Conservation (phyloP, 768 basidiomycete species). For the Hydnomerulius pinastri region DNA sequence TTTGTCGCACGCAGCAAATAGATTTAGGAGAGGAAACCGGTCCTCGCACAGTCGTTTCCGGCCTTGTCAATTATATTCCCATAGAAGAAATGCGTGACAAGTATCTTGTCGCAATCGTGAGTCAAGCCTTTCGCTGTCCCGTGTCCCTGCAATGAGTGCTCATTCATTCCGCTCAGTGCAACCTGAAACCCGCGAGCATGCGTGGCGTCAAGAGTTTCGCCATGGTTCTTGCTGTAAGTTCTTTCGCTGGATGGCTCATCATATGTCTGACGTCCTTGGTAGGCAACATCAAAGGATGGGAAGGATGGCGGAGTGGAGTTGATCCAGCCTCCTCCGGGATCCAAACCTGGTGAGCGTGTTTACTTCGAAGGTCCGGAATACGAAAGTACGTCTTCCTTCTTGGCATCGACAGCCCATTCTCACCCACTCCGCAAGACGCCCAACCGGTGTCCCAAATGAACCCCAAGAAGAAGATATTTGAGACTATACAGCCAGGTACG, state of each 20-base stretch:
- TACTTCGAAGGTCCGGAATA: conserved; percentile 93
- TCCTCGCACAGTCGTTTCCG: conserved; percentile 95
- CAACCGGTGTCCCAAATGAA: conserved; percentile 84
- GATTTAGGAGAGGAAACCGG: conserved; percentile 94
- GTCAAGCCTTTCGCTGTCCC: conserved; percentile 18
- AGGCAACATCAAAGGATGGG: conserved; percentile 91
- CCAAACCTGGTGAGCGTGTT: conserved; percentile 89
- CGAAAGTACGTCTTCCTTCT: conserved; percentile 55
- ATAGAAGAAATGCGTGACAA: conserved; percentile 91
- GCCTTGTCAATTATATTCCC: conserved; percentile 93
- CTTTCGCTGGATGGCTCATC: neutral
- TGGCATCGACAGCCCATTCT: neutral
- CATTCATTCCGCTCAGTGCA: conserved; percentile 53
- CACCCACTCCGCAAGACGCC: conserved; percentile 41
- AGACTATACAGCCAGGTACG: conserved; percentile 89
- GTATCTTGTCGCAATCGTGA: conserved; percentile 80
- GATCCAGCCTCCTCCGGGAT: conserved; percentile 81
- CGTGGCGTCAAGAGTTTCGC: conserved; percentile 97
- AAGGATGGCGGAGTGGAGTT: conserved; percentile 91
- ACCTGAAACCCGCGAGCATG: conserved; percentile 96
- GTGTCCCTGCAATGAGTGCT: neutral
- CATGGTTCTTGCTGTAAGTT: conserved; percentile 89
- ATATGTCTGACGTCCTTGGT: conserved; percentile 3
- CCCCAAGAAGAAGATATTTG: conserved; percentile 99
- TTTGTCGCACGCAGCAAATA: conserved; percentile 68